Evolutionary conservation across 805 yeast species (phyloP).

Genomic region (Candida patagonica): DNA sequence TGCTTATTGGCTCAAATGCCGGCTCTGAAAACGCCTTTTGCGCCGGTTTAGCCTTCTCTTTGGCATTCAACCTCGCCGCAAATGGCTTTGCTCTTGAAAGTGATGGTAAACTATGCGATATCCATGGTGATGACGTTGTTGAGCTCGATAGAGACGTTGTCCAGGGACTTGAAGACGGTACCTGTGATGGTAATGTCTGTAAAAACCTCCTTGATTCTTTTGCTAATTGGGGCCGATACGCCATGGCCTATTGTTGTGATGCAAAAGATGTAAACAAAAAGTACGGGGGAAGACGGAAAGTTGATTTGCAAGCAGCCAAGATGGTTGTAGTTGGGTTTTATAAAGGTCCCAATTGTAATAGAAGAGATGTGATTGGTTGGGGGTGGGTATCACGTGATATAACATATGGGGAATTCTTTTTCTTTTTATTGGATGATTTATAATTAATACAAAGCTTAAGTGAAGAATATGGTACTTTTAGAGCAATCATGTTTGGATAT

Average conservation of each 20-base stretch:
- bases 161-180: neutral
- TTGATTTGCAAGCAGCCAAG: no score
- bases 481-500: no score
- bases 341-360: neutral
- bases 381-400: no score
- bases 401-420: no score
- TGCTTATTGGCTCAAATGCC: neutral
- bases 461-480: no score
- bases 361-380: neutral
- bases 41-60: neutral
- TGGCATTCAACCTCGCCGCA: neutral
- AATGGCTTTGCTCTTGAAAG: neutral
- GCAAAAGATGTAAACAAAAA: no score
- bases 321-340: no score
- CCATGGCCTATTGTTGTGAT: no score
- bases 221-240: neutral
- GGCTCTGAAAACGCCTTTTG: neutral
- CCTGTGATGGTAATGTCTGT: conserved; percentile 1
- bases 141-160: neutral
- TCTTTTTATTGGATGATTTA: no score
- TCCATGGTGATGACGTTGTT: conserved; percentile 1
- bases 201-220: neutral
- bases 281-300: no score
- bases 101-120: neutral
- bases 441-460: no score